Conservation (phyloP, 2,329 filamentous ascomycete species). For the Xylaria sp. region DNA sequence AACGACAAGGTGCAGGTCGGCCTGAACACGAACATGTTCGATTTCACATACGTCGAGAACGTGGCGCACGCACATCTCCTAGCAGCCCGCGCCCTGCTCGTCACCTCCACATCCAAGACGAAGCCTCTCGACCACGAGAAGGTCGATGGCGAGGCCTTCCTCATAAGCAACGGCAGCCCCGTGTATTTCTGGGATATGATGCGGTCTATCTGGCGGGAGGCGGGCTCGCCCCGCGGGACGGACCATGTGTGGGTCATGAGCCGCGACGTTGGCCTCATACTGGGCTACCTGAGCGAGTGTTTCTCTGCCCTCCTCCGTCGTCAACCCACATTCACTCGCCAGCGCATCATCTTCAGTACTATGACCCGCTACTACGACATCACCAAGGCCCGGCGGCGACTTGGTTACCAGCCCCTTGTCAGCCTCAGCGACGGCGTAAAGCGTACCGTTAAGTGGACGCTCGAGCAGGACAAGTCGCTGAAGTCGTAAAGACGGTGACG, state of each 20-base stretch:
- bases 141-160: constrained; percentile 87
- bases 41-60: constrained; percentile 74
- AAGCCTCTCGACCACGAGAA: constrained; percentile 75
- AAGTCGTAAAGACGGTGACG: constrained; percentile 21
- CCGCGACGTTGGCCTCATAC: constrained; percentile 60
- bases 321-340: constrained; percentile 67
- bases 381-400: constrained; percentile 75
- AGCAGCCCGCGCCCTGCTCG: constrained; percentile 77
- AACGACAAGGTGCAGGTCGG: constrained; percentile 85
- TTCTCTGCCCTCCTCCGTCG: constrained; percentile 61
- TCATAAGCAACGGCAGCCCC: constrained; percentile 89
- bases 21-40: constrained; percentile 70
- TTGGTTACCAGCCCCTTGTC: constrained; percentile 77
- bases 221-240: constrained; percentile 63
- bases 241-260: constrained; percentile 67
- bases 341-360: constrained; percentile 73
- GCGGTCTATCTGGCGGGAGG: constrained; percentile 77
- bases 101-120: constrained; percentile 65
- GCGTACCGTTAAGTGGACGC: constrained; percentile 64
- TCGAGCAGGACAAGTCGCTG: constrained; percentile 61
- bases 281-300: constrained; percentile 66
- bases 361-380: constrained; percentile 85
- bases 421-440: constrained; percentile 72
- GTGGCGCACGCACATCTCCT: constrained; percentile 83
- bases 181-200: constrained; percentile 93